Base-by-base conservation (phyloP, 441 rosid species). In the Corymbia calophylla region DNA sequence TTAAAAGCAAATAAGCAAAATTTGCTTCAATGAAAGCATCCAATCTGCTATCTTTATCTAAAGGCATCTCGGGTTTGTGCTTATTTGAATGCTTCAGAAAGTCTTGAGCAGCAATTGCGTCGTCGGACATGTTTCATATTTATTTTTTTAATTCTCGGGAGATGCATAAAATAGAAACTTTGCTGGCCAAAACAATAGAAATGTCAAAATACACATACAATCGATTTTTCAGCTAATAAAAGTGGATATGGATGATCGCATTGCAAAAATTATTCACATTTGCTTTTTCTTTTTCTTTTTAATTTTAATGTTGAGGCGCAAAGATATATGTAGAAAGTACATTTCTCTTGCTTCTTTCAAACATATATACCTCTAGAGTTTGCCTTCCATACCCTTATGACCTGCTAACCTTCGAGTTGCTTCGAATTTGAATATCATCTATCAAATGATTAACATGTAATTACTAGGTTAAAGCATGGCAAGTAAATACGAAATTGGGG, bases 111-210 rank as follows among this genome's bases (percentile, higher is more conserved):
- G 29, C 2, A 3, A 7, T 73, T 13, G 25, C 29, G 0, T 21
- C 17, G 84, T 73, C n/a, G 9, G 9, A 35, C 81, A 35, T 19
- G 48, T 70, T 19, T 1, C 0, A 0, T 5, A 70, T 19, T 19
- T 70, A 27, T 35, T 70, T 70, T 39, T 39, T 39, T 4, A 39
- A 9, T 35, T 35, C 48, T 35, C 14, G 27, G 14, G 48, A 70
- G 15, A 35, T 35, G 44, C 81, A 1, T 18, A 35, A 35, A 35
- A 6, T 11, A 21, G 16, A 73, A 44, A 39, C 49, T 73, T 21
- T 73, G 48, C 51, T 7, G 84, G 51, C 51, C 84, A 73, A 73
- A 21, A 73, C n/a, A 73, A 21, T 73, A 47, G 82, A 39, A 39
- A 14, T 47, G 84, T 39, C 84, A 21, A 73, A 73, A 0, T 73